These are phyloP conservation scores for Aspergillus cavernicola DNA, from an alignment of 495 filamentous ascomycete species.

Conservation along the genomic window DNA sequence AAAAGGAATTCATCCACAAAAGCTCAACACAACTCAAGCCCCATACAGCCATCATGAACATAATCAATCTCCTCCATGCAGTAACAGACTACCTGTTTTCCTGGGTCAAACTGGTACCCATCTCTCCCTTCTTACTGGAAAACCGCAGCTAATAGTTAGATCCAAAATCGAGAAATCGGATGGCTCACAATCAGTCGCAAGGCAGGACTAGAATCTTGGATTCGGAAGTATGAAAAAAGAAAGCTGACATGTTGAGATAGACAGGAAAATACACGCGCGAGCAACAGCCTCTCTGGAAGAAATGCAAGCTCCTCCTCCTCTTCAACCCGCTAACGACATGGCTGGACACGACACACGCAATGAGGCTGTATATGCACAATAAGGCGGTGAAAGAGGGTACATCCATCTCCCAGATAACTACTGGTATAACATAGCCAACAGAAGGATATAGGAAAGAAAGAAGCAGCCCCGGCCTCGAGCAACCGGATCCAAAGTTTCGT, in stretches of 20 bases:
- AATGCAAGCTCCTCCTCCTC: conserved; percentile 37
- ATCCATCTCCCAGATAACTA: neutral
- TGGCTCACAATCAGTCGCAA: conserved; percentile 35
- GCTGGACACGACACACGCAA: conserved; percentile 32
- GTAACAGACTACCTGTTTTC: conserved; percentile 5
- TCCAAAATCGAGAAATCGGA: conserved; percentile 31
- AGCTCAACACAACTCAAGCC: neutral
- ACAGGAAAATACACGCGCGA: conserved; percentile 32
- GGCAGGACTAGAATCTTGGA: no score
- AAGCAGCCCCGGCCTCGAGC: conserved; percentile 14
- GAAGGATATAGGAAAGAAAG: neutral
- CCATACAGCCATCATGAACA: neutral
- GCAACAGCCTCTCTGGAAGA: conserved; percentile 36
- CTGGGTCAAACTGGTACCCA: conserved; percentile 6
- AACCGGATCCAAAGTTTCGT: conserved; percentile 32
- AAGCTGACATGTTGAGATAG: conserved; percentile 2
- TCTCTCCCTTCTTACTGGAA: no score
- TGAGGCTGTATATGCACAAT: conserved; percentile 33
- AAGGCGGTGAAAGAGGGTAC: conserved; percentile 16
- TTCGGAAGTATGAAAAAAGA: no score
- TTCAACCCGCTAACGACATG: conserved; percentile 41
- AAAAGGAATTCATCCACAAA: no score
- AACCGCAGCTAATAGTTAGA: neutral
- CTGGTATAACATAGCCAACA: neutral
- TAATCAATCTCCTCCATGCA: neutral